phyloP scores from a whole-genome alignment of 306 rosid species.

The Heteromeles arbutifolia region DNA sequence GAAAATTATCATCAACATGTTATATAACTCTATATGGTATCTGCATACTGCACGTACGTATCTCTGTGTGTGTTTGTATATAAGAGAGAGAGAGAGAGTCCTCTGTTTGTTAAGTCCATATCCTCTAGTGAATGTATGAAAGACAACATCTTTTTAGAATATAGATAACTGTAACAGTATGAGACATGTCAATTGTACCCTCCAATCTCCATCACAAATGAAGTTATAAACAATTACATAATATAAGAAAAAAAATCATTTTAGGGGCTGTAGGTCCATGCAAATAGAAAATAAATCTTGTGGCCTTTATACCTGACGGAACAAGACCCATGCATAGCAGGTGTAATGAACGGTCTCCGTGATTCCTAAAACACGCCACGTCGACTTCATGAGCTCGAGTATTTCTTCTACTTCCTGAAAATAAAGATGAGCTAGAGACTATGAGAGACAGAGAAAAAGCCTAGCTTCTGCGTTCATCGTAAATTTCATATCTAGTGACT shows the following conservation, averaged over 20 bases:
- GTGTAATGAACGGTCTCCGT: constrained; percentile 93
- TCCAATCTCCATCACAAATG: background rate
- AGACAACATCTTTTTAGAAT: background rate
- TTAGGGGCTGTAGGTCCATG: background rate
- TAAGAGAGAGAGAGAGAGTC: background rate
- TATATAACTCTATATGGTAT: background rate
- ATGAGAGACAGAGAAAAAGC: background rate
- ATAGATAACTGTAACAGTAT: background rate
- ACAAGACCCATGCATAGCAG: constrained; percentile 93
- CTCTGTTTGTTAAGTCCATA: background rate
- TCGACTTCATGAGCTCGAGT: constrained; percentile 91
- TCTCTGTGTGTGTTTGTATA: background rate
- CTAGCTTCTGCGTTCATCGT: background rate
- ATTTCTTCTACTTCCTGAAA: constrained; percentile 94
- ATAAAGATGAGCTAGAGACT: constrained; percentile 20
- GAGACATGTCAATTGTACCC: background rate
- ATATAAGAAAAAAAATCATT: too few species aligned
- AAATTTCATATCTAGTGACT: background rate
- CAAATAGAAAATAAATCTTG: constrained; percentile 7
- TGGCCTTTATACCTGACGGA: constrained; percentile 68
- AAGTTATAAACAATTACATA: background rate
- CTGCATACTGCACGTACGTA: background rate
- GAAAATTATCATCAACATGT: background rate
- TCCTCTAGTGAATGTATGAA: background rate
- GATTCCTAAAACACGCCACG: constrained; percentile 97